Percentiles rank a stretch among this genome's conserved stretches.
These are phyloP conservation scores for Phoma sp. DNA, from an alignment of 2,329 filamentous ascomycete genomes.

Conservation along the genomic window DNA sequence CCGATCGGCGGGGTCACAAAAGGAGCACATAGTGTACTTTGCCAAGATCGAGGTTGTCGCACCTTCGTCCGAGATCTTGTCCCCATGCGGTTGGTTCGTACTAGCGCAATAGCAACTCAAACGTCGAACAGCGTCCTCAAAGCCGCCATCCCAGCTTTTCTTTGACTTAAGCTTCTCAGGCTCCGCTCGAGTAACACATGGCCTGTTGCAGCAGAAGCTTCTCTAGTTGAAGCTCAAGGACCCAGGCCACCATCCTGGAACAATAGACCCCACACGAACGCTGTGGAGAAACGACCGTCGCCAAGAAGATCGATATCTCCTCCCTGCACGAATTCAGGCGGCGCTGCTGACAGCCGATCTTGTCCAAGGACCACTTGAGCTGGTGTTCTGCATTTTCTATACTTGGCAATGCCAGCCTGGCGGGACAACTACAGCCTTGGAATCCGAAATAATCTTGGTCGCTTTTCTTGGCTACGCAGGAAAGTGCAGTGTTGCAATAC, in stretches of 20 bases:
- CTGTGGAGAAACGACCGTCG: slow-evolving; percentile 32
- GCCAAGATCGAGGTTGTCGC: slow-evolving; percentile 32
- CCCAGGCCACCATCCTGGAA: slow-evolving; percentile 25
- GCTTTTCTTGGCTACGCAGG: slow-evolving; percentile 5
- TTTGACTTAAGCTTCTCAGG: slow-evolving; percentile 28
- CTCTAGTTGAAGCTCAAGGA: slow-evolving; percentile 36
- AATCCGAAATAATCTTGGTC: slow-evolving; percentile 17
- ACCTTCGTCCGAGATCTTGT: slow-evolving; percentile 35
- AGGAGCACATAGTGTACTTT: slow-evolving; percentile 1
- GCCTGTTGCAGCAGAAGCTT: slow-evolving; percentile 42
- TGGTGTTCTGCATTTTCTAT: background rate
- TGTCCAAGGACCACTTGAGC: slow-evolving; percentile 15
- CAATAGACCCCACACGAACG: slow-evolving; percentile 25
- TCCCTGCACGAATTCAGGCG: slow-evolving; percentile 19
- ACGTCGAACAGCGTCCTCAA: slow-evolving; percentile 20
- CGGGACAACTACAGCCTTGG: slow-evolving; percentile 24
- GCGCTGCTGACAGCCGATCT: slow-evolving; percentile 18
- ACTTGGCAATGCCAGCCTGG: slow-evolving; percentile 16
- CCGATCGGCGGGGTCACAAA: slow-evolving; percentile 26
- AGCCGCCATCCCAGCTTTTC: slow-evolving; percentile 13
- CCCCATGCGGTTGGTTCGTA: slow-evolving; percentile 23
- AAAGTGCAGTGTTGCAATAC: background rate
- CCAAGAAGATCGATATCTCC: slow-evolving; percentile 10
- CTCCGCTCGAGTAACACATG: slow-evolving; percentile 34
- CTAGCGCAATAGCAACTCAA: slow-evolving; percentile 27